Conservation (phyloP, 306 rosid species). For the Phaseolus lunatus region DNA sequence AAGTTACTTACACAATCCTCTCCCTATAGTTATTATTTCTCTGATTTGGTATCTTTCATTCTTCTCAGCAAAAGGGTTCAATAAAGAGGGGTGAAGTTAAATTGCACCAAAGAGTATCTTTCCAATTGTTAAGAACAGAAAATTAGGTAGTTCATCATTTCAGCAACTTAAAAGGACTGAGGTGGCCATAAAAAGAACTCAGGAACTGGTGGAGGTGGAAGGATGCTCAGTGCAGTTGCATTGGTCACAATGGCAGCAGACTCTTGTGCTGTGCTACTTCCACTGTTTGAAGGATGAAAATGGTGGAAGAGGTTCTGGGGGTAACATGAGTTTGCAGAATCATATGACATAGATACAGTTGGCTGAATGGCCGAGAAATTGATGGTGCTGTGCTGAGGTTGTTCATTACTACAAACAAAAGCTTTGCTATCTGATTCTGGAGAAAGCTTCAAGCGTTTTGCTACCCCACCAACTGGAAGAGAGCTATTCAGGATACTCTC, state of each 20-base stretch:
- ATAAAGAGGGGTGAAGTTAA: conserved; percentile 51
- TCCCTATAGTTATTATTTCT: conserved; percentile 42
- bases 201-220: conserved; percentile 49
- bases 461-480: conserved; percentile 75
- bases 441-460: conserved; percentile 78
- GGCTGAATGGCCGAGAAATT: conserved; percentile 63
- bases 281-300: conserved; percentile 47
- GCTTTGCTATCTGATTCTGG: conserved; percentile 63
- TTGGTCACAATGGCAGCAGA: conserved; percentile 32
- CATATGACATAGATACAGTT: conserved; percentile 51
- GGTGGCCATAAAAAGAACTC: conserved; percentile 83
- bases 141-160: conserved; percentile 28
- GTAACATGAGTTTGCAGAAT: conserved; percentile 54
- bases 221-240: conserved; percentile 39
- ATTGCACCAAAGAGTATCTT: conserved; percentile 41
- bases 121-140: conserved; percentile 47
- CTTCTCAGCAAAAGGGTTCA: conserved; percentile 45
- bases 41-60: conserved; percentile 39
- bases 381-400: conserved; percentile 53
- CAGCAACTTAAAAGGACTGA: conserved; percentile 57
- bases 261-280: conserved; percentile 20
- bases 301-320: conserved; percentile 64
- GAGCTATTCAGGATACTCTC: conserved; percentile 65
- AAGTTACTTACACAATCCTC: conserved; percentile 52
- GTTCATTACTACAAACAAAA: conserved; percentile 38